A percentile compares a stretch with the other conserved stretches of the same genome.
Evolutionary conservation across 208 protist species (phyloP).

Genomic region (Trypanosoma caninum): DNA sequence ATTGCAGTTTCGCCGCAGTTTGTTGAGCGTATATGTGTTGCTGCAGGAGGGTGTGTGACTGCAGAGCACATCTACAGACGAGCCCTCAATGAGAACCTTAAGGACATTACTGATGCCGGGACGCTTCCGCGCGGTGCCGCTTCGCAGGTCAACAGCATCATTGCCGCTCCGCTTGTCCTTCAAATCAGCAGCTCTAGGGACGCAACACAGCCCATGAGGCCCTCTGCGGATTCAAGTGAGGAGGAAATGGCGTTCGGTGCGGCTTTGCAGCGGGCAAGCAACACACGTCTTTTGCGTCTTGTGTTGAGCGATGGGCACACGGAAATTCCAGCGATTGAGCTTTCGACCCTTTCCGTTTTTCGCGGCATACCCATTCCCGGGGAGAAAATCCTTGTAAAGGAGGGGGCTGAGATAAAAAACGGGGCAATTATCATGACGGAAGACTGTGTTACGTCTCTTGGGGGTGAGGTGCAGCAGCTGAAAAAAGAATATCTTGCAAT

Average conservation of each 20-base stretch:
- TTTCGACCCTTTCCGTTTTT: slow-evolving; percentile 63
- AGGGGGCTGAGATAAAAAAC: slow-evolving; percentile 59
- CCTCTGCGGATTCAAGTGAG: slow-evolving; percentile 53
- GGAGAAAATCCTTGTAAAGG: slow-evolving; percentile 69
- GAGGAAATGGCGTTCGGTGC: slow-evolving; percentile 48
- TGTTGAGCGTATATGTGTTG: slow-evolving; percentile 37
- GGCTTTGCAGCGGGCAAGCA: slow-evolving; percentile 43
- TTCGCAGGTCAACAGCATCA: slow-evolving; percentile 31
- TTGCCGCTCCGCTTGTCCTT: slow-evolving; percentile 55
- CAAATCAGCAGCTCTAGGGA: slow-evolving; percentile 75
- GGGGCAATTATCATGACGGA: slow-evolving; percentile 75
- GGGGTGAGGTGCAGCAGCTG: slow-evolving; percentile 69
- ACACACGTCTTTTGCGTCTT: slow-evolving; percentile 60
- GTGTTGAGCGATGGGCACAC: slow-evolving; percentile 64
- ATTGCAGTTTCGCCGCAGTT: slow-evolving; percentile 61
- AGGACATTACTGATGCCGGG: slow-evolving; percentile 48
- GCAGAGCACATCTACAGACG: slow-evolving; percentile 45
- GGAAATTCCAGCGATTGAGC: slow-evolving; percentile 68
- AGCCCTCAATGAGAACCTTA: slow-evolving; percentile 56
- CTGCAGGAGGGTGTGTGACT: slow-evolving; percentile 21
- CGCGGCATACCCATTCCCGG: slow-evolving; percentile 63
- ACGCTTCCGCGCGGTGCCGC: slow-evolving; percentile 55
- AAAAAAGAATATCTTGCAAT: slow-evolving; percentile 62
- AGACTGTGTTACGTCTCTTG: slow-evolving; percentile 43
- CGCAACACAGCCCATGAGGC: slow-evolving; percentile 74